Conservation (phyloP, 2,329 filamentous ascomycete species). For the Graphiopsis chlorocephala region DNA sequence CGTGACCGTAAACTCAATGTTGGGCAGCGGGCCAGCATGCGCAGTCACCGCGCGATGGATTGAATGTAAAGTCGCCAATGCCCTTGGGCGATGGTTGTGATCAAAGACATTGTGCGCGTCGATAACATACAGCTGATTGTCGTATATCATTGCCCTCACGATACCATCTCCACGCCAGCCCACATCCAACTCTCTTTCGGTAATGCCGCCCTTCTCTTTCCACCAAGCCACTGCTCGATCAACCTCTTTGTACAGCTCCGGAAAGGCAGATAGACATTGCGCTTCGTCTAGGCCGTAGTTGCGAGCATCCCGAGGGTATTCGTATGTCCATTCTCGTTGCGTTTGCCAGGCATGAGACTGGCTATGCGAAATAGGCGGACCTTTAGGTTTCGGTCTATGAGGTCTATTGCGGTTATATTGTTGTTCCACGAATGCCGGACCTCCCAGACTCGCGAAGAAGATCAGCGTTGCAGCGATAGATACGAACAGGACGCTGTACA, state of each 20-base stretch:
- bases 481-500: conserved; percentile 19
- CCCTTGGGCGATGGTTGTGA: conserved; percentile 24
- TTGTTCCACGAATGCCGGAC: conserved; percentile 14
- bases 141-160: conserved; percentile 38
- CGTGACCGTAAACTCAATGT: conserved; percentile 50
- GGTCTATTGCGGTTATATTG: conserved; percentile 6
- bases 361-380: conserved; percentile 16
- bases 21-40: conserved; percentile 42
- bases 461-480: conserved; percentile 14
- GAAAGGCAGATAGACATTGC: conserved; percentile 34
- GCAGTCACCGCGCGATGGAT: conserved; percentile 49
- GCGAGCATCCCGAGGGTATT: conserved; percentile 26
- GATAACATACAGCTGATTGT: conserved; percentile 38
- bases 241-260: conserved; percentile 32
- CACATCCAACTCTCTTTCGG: conserved; percentile 29
- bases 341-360: conserved; percentile 10
- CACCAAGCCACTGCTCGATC: conserved; percentile 30
- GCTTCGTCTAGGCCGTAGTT: conserved; percentile 29
- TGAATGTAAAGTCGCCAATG: conserved; percentile 43
- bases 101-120: conserved; percentile 33
- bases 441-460: conserved; percentile 15
- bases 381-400: neutral
- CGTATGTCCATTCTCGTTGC: conserved; percentile 21
- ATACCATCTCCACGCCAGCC: conserved; percentile 32
- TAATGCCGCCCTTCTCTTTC: conserved; percentile 26